Conservation (phyloP, 1,284 basidiomycete genomes). For the Irpex rosettiformis region DNA sequence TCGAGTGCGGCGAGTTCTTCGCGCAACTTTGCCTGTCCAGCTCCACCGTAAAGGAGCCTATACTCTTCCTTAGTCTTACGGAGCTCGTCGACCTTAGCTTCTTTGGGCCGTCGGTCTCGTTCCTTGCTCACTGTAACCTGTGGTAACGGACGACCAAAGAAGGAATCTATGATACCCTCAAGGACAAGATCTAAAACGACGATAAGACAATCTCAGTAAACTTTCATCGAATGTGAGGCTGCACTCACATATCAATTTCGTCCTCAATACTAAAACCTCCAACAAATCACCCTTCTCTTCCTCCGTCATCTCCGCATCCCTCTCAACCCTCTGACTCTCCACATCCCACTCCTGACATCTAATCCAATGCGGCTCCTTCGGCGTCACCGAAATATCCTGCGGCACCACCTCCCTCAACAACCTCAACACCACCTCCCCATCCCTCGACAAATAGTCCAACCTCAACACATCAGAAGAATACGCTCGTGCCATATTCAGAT, state of each 20-base stretch:
- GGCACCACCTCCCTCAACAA: background rate
- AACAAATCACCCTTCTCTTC: background rate
- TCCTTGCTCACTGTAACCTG: background rate
- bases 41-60: background rate
- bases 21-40: no score
- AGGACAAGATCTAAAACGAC: background rate
- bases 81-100: background rate
- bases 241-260: background rate
- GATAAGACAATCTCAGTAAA: background rate
- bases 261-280: background rate
- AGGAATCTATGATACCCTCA: background rate
- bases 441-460: background rate
- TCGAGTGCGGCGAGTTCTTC: background rate
- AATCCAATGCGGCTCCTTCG: background rate
- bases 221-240: background rate
- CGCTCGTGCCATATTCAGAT: background rate
- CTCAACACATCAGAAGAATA: background rate
- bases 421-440: background rate
- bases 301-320: background rate
- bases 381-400: background rate
- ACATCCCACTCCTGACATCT: background rate
- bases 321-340: no score
- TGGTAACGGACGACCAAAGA: background rate
- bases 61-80: background rate
- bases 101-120: background rate